A percentile compares a stretch with the other conserved stretches of the same genome.
These are phyloP conservation scores for Eragrostis nindensis DNA, from an alignment of 176 grass and related monocot genomes.

Conservation along the genomic window DNA sequence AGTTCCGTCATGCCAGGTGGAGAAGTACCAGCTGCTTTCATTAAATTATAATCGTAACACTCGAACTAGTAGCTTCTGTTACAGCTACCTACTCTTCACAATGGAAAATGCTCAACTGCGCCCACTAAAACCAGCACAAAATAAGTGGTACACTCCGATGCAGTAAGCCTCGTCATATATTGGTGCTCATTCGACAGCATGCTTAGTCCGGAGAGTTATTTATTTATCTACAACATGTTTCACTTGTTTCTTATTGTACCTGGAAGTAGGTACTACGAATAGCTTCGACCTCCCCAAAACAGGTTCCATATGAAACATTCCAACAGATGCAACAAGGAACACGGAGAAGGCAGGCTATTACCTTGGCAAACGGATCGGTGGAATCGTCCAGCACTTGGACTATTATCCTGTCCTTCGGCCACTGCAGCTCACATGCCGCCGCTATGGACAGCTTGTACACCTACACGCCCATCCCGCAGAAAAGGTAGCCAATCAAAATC, in stretches of 20 bases:
- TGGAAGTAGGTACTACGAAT: too few relatives aligned
- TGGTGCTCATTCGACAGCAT: background rate
- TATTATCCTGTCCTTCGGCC: slow-evolving; percentile 75
- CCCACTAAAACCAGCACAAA: background rate
- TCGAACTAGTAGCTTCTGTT: background rate
- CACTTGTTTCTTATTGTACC: too few relatives aligned
- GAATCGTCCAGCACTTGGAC: slow-evolving; percentile 96
- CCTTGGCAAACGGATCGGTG: slow-evolving; percentile 75
- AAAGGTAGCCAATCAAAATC: background rate
- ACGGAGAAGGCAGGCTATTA: slow-evolving; percentile 3
- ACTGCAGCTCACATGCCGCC: slow-evolving; percentile 74
- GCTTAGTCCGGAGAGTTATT: background rate
- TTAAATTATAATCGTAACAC: slow-evolving; percentile 14
- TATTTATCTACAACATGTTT: too few relatives aligned
- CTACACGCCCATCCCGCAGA: slow-evolving; percentile 41
- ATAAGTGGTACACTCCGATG: slow-evolving; percentile 5
- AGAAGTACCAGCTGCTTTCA: too few relatives aligned
- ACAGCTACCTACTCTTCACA: background rate
- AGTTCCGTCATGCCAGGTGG: too few relatives aligned
- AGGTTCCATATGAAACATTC: background rate
- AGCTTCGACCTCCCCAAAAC: too few relatives aligned
- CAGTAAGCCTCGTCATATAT: background rate
- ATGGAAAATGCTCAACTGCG: background rate
- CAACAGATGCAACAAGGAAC: background rate
- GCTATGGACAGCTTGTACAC: slow-evolving; percentile 87